Percentiles rank a stretch among this genome's conserved stretches.
phyloP scores from a whole-genome alignment of 2,329 filamentous ascomycete genomes.

The Calonectria pseudoturangicola region DNA sequence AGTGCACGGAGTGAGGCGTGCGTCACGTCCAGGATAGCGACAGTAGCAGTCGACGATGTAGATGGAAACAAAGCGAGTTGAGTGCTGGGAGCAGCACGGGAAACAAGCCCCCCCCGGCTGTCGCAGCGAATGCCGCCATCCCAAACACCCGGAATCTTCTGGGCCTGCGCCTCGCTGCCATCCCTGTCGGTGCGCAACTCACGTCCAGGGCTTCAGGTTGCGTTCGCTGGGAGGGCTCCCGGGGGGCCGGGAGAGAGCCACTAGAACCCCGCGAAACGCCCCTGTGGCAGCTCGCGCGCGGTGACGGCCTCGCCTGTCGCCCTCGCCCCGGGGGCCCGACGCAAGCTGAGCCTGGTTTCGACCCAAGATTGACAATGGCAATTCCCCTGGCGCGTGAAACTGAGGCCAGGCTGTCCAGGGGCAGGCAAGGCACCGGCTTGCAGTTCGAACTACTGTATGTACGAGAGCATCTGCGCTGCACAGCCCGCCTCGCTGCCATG shows the following conservation, averaged over 20 bases:
- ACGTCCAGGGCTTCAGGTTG: slow-evolving; percentile 34
- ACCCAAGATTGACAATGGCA: not conserved
- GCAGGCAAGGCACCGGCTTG: slow-evolving; percentile 22
- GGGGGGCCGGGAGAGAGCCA: slow-evolving; percentile 48
- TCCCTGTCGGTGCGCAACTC: slow-evolving; percentile 28
- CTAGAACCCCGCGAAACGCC: slow-evolving; percentile 56
- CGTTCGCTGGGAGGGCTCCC: slow-evolving; percentile 26
- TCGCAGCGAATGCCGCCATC: slow-evolving; percentile 37
- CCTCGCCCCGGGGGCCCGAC: too few relatives aligned
- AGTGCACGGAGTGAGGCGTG: not conserved
- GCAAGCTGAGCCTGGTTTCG: slow-evolving; percentile 4
- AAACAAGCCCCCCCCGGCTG: slow-evolving; percentile 25
- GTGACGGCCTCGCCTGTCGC: slow-evolving; percentile 34
- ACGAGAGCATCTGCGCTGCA: slow-evolving; percentile 20
- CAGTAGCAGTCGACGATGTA: not conserved
- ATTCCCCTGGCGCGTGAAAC: not conserved
- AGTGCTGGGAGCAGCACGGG: not conserved
- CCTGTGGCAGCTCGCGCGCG: slow-evolving; percentile 53
- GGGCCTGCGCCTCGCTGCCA: slow-evolving; percentile 26
- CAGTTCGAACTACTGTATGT: slow-evolving; percentile 26
- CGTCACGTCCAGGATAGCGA: not conserved
- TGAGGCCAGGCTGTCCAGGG: slow-evolving; percentile 11
- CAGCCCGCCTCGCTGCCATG: slow-evolving; percentile 14
- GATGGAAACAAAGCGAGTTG: slow-evolving; percentile 1
- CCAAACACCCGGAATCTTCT: slow-evolving; percentile 49